Evolutionary conservation across 495 filamentous ascomycete genomes (phyloP), one percentile per base, ranked within the genome.

Genomic region (Entonaema liquescens): DNA sequence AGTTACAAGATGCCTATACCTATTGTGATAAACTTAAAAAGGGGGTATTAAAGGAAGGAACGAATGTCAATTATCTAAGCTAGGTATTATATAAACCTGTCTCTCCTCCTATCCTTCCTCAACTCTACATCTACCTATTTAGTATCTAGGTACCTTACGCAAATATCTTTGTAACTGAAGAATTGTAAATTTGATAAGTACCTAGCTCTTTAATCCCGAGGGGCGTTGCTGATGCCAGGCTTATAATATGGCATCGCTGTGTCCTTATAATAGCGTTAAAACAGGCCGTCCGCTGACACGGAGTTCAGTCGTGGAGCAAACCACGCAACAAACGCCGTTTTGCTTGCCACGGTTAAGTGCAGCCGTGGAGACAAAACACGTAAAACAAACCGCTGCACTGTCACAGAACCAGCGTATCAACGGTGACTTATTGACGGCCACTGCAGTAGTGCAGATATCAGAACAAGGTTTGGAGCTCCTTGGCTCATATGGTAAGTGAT

Each of bases 301-400:
- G 55, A 65, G 61, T 60, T 15, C 55, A 65, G 67, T 28, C 67
- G 60, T 65, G 60, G 60, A 70, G 60, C 35, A 42, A 6, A 70
- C 67, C 67, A 65, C 55, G 55, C 19, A 64, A 70, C 53, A 64
- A 70, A 59, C 67, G 55, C 67, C 60, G 60, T 65, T 25, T 29
- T 29, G 54, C 60, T 65, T 54, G 55, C 55, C 67, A 36, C 67
- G 67, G 67, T 60, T 33, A 59, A 60, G 67, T 9, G 47, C 49
- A 62, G 68, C 50, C 68, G 56, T 70, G 61, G 67, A 65, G 67
- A 66, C 61, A 70, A 70, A 55, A 49, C 67, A 65, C 61, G 61
- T 65, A 66, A 65, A 70, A 31, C 36, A 3, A 71, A 71, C 55
- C 62, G 62, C 61, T 62, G 50, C 33, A 65, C 61, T 38, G 57